These are phyloP conservation scores for Luffa aegyptiaca DNA, from an alignment of 306 rosid species.

Conservation along the genomic window DNA sequence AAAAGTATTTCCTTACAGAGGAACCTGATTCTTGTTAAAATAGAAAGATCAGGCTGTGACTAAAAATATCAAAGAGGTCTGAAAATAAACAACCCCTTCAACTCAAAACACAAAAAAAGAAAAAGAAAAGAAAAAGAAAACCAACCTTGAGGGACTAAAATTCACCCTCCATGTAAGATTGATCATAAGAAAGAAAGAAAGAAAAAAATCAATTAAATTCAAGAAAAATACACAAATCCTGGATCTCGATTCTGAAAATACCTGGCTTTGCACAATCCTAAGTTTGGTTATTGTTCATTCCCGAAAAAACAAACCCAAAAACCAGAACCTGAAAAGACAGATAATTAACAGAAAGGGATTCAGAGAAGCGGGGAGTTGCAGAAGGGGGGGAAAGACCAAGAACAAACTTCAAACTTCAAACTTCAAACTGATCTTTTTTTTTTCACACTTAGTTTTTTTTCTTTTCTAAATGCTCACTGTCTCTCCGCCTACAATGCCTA, in stretches of 20 bases:
- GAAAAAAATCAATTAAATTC: neutral
- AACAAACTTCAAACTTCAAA: neutral
- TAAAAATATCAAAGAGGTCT: conserved; percentile 43
- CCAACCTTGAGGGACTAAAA: conserved; percentile 60
- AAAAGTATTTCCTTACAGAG: neutral
- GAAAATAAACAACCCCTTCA: conserved; percentile 71
- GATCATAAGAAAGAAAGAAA: neutral
- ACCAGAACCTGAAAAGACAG: conserved; percentile 75
- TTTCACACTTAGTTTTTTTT: neutral
- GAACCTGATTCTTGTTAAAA: conserved; percentile 44
- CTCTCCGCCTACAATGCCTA: neutral
- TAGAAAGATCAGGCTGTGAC: conserved; percentile 39
- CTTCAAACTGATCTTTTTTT: neutral
- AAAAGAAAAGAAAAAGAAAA: neutral
- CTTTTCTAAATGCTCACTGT: neutral
- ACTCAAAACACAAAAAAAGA: neutral
- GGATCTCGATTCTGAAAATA: conserved; percentile 99
- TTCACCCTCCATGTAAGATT: conserved; percentile 48
- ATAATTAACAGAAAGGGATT: conserved; percentile 97
- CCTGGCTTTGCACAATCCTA: conserved; percentile 70
- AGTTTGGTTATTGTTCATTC: conserved; percentile 47
- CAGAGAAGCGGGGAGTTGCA: conserved; percentile 82
- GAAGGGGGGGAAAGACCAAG: conserved; percentile 23
- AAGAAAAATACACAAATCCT: conserved; percentile 20
- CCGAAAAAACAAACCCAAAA: conserved; percentile 73